Conservation (phyloP, 2,329 filamentous ascomycete genomes). For the Blastomyces parvus region DNA sequence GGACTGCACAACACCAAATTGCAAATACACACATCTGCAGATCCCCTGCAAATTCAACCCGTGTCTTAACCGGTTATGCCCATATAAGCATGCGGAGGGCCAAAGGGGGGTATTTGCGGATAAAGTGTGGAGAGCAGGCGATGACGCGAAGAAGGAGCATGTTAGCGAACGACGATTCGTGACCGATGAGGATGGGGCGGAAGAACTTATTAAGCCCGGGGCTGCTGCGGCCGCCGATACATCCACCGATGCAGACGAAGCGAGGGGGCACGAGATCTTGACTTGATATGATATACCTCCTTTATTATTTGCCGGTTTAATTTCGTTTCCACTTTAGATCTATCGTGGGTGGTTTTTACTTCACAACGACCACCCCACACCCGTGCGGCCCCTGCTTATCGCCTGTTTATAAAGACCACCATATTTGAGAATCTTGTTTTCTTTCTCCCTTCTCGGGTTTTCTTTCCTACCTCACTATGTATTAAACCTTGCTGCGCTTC, state of each 20-base stretch:
- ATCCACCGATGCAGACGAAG: background rate
- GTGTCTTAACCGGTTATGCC: slow-evolving; percentile 78
- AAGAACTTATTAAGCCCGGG: slow-evolving; percentile 62
- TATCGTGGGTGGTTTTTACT: background rate
- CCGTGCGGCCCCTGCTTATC: background rate
- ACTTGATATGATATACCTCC: slow-evolving; percentile 12
- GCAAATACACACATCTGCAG: slow-evolving; percentile 82
- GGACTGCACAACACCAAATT: slow-evolving; percentile 69
- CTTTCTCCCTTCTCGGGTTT: background rate
- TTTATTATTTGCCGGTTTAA: background rate
- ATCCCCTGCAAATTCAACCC: slow-evolving; percentile 84
- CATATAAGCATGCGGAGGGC: slow-evolving; percentile 83
- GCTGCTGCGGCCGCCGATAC: background rate
- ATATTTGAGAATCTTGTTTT: background rate
- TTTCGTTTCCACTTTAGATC: background rate
- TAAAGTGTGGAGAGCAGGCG: slow-evolving; percentile 77
- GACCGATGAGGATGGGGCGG: slow-evolving; percentile 49
- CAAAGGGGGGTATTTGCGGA: slow-evolving; percentile 77
- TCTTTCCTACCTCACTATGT: background rate
- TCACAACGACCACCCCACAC: background rate
- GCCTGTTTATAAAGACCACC: background rate
- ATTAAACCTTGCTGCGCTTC: background rate
- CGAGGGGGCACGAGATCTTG: slow-evolving; percentile 9
- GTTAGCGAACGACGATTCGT: slow-evolving; percentile 86
- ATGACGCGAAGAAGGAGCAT: slow-evolving; percentile 41